A percentile compares a stretch with the other conserved stretches of the same genome.
These are phyloP conservation scores for Guyanaporus albipodus DNA, from an alignment of 768 basidiomycete species.

Conservation along the genomic window DNA sequence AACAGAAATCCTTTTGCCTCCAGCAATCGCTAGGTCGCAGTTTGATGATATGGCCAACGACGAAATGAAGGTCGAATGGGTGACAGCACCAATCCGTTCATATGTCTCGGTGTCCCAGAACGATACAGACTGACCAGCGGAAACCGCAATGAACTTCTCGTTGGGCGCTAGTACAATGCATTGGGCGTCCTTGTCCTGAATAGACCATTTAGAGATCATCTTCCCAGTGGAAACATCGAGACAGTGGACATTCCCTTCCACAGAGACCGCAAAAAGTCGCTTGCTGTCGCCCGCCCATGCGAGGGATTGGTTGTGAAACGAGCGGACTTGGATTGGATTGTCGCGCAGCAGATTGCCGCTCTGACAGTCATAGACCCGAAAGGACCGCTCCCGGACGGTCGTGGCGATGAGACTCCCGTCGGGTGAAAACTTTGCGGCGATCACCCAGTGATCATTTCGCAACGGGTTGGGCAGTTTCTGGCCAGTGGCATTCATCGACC, in stretches of 20 bases:
- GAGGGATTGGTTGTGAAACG: not conserved
- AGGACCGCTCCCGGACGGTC: too few species aligned
- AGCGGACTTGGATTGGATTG: not conserved
- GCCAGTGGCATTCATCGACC: not conserved
- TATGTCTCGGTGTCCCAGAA: not conserved
- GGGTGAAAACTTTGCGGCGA: not conserved
- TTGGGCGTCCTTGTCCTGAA: not conserved
- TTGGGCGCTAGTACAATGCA: not conserved
- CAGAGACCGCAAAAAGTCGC: not conserved
- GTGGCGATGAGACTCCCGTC: not conserved
- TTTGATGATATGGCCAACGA: not conserved
- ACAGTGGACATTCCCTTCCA: not conserved
- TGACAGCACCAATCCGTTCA: not conserved
- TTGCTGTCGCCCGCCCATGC: not conserved
- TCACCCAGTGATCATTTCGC: not conserved
- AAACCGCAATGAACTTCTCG: not conserved
- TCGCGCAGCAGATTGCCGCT: not conserved
- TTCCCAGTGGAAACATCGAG: not conserved
- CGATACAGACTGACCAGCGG: not conserved
- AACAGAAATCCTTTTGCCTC: not conserved
- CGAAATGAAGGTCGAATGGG: not conserved
- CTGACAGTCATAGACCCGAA: not conserved
- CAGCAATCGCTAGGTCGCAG: not conserved
- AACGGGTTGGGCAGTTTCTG: not conserved
- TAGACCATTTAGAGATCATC: not conserved